phyloP scores from a whole-genome alignment of 495 filamentous ascomycete species.

The Cudoniella acicularis region DNA sequence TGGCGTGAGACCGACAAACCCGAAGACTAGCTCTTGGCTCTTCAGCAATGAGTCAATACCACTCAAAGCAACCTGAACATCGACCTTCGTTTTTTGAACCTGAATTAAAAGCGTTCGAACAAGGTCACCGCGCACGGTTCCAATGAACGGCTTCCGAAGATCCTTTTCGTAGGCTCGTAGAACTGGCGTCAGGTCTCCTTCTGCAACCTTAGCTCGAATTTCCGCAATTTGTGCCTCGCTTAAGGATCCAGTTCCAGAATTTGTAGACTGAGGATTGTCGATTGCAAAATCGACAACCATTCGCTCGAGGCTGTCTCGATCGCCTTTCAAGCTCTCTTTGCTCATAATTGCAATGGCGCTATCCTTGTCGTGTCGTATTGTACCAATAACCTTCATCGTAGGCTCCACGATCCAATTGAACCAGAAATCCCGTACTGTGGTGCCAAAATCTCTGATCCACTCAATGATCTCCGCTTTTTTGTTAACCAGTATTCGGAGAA shows the following conservation, averaged over 20 bases:
- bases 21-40: slow-evolving; percentile 96
- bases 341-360: slow-evolving; percentile 96
- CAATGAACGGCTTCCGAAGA: slow-evolving; percentile 70
- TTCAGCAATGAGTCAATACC: slow-evolving; percentile 91
- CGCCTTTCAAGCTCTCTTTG: slow-evolving; percentile 79
- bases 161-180: slow-evolving; percentile 88
- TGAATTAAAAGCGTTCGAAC: slow-evolving; percentile 89
- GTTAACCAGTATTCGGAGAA: slow-evolving; percentile 69
- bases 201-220: slow-evolving; percentile 72
- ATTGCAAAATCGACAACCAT: slow-evolving; percentile 96
- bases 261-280: slow-evolving; percentile 59
- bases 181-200: slow-evolving; percentile 90
- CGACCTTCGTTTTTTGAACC: slow-evolving; percentile 97
- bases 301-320: slow-evolving; percentile 85
- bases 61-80: slow-evolving; percentile 91
- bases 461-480: slow-evolving; percentile 65
- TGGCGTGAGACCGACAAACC: slow-evolving; percentile 89
- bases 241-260: slow-evolving; percentile 34
- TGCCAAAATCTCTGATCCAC: slow-evolving; percentile 73
- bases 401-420: slow-evolving; percentile 92
- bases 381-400: slow-evolving; percentile 73
- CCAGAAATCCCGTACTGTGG: slow-evolving; percentile 85
- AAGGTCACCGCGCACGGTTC: slow-evolving; percentile 80
- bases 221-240: slow-evolving; percentile 60
- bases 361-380: slow-evolving; percentile 84